Conservation (phyloP, 2,329 filamentous ascomycete genomes). For the Apiospora koreana region DNA sequence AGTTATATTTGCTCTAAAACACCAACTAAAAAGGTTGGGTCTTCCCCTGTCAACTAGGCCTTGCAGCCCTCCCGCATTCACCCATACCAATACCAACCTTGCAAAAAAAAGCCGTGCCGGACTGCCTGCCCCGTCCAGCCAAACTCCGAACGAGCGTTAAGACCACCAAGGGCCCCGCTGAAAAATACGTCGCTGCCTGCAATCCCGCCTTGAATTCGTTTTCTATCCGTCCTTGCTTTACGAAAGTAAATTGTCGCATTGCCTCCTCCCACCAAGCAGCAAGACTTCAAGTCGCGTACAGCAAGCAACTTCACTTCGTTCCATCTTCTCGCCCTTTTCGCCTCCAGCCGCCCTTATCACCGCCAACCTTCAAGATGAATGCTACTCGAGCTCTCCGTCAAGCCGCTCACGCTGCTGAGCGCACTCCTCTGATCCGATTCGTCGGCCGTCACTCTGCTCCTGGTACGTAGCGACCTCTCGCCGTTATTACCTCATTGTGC, state of each 20-base stretch:
- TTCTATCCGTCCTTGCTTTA: background rate
- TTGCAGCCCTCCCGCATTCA: background rate
- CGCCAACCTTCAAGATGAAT: conserved; percentile 46
- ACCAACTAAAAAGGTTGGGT: background rate
- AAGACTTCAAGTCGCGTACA: background rate
- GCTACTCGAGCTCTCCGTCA: conserved; percentile 58
- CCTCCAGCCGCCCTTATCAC: background rate
- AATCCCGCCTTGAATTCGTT: background rate
- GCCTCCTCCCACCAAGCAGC: background rate
- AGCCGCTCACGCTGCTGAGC: conserved; percentile 60
- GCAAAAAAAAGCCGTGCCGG: background rate
- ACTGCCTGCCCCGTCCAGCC: background rate
- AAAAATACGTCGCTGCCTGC: background rate
- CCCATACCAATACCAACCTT: background rate
- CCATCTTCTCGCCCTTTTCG: background rate
- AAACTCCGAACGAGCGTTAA: background rate
- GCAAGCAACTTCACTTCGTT: background rate
- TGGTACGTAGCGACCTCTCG: conserved; percentile 41
- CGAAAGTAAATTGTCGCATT: background rate
- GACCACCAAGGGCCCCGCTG: background rate
- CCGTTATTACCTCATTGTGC: conserved; percentile 1
- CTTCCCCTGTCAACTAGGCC: background rate
- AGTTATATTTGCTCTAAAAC: background rate
- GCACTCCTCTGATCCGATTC: conserved; percentile 63
- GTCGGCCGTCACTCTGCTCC: conserved; percentile 57